Base-by-base conservation (phyloP, 345 rosid genomes). In the Lenwebbia sp. region DNA sequence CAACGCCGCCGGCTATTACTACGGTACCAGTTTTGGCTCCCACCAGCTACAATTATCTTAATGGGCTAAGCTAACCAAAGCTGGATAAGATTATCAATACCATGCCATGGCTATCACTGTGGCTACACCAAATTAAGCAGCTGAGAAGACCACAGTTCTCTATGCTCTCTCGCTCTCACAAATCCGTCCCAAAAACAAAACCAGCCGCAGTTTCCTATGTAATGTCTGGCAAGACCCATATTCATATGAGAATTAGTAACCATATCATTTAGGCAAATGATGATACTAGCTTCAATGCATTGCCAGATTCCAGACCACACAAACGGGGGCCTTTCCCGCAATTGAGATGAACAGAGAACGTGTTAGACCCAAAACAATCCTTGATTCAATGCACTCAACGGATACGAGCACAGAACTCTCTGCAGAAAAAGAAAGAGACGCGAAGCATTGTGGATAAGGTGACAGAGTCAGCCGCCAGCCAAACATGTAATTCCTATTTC, bases 401-500 rank as follows among this genome's bases (percentile, higher is more conserved):
- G 47, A 22, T 11, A 37, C 23, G 81, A 70, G 47, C 25, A 10
- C 47, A 19, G 81, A 37, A 40, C 47, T 19, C 47, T 9, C 81
- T 9, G 26, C 9, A 70, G 81, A 33, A 33, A 10, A 33, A 30
- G 6, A 83, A 54, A 41, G 58, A 54, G 22, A 33, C 58, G n/a
- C 62, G 28, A 30, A 54, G 82, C 85, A 85, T 49, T 58, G 76
- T 50, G 74, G 86, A 85, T 47, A 89, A 83, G 58, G 84, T 57
- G 70, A 52, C 85, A 87, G 83, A 88, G 89, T 85, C 47, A 55
- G 84, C 62, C 62, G 84, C 62, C 62, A 54, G 56, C 84, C 3
- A 5, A 19, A 83, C 81, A 70, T 70, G 78, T 70, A 70, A 70
- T 70, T 70, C 6, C 81, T 40, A 70, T 23, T 37, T 22, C 47